These are phyloP conservation scores for Botryococcus braunii DNA, from an alignment of 163 green algal genomes.

Conservation along the genomic window DNA sequence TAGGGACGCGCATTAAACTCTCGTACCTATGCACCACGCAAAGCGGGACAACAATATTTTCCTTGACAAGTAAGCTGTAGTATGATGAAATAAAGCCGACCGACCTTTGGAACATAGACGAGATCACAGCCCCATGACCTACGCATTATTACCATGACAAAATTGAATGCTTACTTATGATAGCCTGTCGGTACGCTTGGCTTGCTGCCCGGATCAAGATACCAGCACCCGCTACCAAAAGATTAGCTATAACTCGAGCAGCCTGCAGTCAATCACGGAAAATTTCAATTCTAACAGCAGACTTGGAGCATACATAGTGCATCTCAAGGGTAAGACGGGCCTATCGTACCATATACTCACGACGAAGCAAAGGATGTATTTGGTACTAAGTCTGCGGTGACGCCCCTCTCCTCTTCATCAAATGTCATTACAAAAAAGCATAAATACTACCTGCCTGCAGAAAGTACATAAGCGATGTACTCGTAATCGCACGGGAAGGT, in stretches of 20 bases:
- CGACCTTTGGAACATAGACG: not conserved
- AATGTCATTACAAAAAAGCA: too few species aligned
- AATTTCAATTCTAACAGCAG: too few species aligned
- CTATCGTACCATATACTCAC: too few species aligned
- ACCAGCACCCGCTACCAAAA: constrained; percentile 70
- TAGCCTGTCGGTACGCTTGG: constrained; percentile 73
- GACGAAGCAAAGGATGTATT: too few species aligned
- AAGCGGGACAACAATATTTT: not conserved
- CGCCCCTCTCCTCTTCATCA: too few species aligned
- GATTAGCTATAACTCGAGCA: constrained; percentile 70
- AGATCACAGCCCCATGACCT: not conserved
- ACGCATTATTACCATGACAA: not conserved
- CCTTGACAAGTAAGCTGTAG: not conserved
- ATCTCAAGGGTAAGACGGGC: too few species aligned
- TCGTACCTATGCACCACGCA: not conserved
- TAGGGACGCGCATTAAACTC: not conserved
- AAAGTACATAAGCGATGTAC: too few species aligned
- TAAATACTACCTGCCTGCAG: too few species aligned
- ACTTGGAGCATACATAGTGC: too few species aligned
- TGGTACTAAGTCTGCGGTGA: too few species aligned
- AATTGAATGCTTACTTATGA: constrained; percentile 60
- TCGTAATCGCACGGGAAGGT: too few species aligned
- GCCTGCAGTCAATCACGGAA: constrained; percentile 47
- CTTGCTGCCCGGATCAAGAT: constrained; percentile 67
- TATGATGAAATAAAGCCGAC: not conserved